Percentiles rank a stretch among this genome's conserved stretches.
These are phyloP conservation scores for Epichloe glyceriae DNA, from an alignment of 2,329 filamentous ascomycete species.

Conservation along the genomic window DNA sequence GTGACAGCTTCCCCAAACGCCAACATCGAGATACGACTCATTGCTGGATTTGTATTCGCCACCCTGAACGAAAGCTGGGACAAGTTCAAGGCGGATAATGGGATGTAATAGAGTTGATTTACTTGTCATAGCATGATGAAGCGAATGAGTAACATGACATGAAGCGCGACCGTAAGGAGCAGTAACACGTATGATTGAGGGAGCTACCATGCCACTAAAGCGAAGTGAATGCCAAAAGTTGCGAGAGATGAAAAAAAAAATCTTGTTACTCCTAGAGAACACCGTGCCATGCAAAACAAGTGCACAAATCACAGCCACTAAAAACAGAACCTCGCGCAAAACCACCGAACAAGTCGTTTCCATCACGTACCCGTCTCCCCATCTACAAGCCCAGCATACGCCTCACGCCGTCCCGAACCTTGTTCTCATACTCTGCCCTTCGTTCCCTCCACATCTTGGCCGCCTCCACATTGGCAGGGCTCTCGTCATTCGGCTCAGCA, in stretches of 20 bases:
- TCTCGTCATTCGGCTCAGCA: slow-evolving; percentile 93
- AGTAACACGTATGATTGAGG: neutral
- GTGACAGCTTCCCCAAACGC: slow-evolving; percentile 49
- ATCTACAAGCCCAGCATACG: slow-evolving; percentile 58
- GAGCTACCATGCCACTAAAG: neutral
- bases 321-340: neutral
- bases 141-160: neutral
- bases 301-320: neutral
- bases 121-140: slow-evolving; percentile 4
- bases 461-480: slow-evolving; percentile 88
- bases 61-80: slow-evolving; percentile 63
- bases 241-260: neutral
- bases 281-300: slow-evolving; percentile 12
- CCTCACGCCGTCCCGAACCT: slow-evolving; percentile 71
- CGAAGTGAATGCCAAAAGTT: neutral
- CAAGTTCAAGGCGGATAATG: slow-evolving; percentile 58
- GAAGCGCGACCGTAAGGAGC: neutral
- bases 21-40: slow-evolving; percentile 51
- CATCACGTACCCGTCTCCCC: neutral
- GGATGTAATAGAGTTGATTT: slow-evolving; percentile 29
- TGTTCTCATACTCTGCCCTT: slow-evolving; percentile 70
- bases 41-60: slow-evolving; percentile 52
- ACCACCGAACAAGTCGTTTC: neutral
- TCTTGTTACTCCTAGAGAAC: slow-evolving; percentile 8
- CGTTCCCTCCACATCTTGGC: slow-evolving; percentile 92